phyloP scores from a whole-genome alignment of 2,329 filamentous ascomycete species.

The Colletotrichum sansevieriae region DNA sequence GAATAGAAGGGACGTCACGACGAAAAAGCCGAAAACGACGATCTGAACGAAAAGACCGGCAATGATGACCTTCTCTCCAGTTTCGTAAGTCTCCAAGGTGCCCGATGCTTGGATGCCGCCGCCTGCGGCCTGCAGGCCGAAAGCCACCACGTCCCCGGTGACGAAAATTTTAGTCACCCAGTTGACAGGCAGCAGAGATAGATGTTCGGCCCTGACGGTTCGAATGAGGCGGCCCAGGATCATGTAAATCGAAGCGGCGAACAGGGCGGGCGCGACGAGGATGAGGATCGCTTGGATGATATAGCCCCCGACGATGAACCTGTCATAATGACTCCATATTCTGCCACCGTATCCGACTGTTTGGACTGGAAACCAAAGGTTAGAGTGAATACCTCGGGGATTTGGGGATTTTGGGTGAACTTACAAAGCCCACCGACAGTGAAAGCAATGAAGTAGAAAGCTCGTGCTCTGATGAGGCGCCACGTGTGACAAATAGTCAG shows the following conservation, averaged over 20 bases:
- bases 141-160: slow-evolving; percentile 58
- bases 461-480: slow-evolving; percentile 26
- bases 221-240: slow-evolving; percentile 51
- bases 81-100: slow-evolving; percentile 28
- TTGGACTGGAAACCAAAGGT: slow-evolving; percentile 18
- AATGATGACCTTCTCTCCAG: slow-evolving; percentile 62
- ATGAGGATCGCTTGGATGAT: slow-evolving; percentile 46
- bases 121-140: slow-evolving; percentile 57
- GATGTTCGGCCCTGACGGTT: slow-evolving; percentile 44
- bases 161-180: slow-evolving; percentile 63
- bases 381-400: neutral
- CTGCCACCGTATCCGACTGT: slow-evolving; percentile 45
- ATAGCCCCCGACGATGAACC: slow-evolving; percentile 39
- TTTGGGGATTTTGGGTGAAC: neutral
- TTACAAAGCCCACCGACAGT: slow-evolving; percentile 41
- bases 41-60: slow-evolving; percentile 67
- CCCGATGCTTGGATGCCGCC: slow-evolving; percentile 47
- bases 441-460: slow-evolving; percentile 41
- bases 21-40: slow-evolving; percentile 65
- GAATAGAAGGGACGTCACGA: slow-evolving; percentile 59
- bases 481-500: slow-evolving; percentile 29
- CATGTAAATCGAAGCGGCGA: slow-evolving; percentile 43
- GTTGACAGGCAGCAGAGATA: slow-evolving; percentile 42
- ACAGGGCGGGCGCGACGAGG: slow-evolving; percentile 43
- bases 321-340: slow-evolving; percentile 41